Base-by-base conservation (phyloP, 2,329 filamentous ascomycete species). In the Exophiala lecanii-corni region DNA sequence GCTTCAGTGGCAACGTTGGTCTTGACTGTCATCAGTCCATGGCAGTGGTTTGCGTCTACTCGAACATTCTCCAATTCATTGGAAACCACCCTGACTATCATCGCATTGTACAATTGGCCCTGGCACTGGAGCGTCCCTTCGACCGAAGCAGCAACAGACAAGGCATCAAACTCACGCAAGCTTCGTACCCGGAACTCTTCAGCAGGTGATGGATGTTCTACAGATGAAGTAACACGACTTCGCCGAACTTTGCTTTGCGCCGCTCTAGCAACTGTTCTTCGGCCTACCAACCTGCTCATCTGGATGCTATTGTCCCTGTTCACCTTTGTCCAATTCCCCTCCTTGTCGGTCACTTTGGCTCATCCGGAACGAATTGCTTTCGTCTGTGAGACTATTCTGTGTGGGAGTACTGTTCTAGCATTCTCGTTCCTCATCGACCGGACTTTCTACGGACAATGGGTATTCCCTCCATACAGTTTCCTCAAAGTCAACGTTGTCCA, bases 31-130 rank as follows among this genome's bases (percentile, higher is more conserved):
- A 70, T 81, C 57, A 94, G 81, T 64, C 87, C 92, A 5, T 98
- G 92, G 89, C 88, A 96, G 63, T 97, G 87, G 86, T 97, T 92
- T 66, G 92, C 84, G 66, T 92, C 89, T 1, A 91, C 89, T 0
- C 78, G 92, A 35, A 95, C 92, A 1, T 84, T 98, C 59, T 96
- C 91, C 41, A 98, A 98, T 67, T 92, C 83, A 39, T 71, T 97
- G 3, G 92, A 98, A 70, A 88, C 84, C n/a, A 86, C 85, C 1
- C 68, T 98, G 55, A 96, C 91, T 3, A 73, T 85, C 46, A 73
- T 80, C 57, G 91, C 89, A 2, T 70, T 97, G 34, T 81, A 80
- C 60, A 78, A 82, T 56, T 97, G 88, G 86, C 91, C 92, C 9
- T 97, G 92, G 89, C 71, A 79, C 44, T 74, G 86, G 64, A 12